Base-by-base conservation (phyloP, 2,329 filamentous ascomycete species). In the Trichoderma sp. region DNA sequence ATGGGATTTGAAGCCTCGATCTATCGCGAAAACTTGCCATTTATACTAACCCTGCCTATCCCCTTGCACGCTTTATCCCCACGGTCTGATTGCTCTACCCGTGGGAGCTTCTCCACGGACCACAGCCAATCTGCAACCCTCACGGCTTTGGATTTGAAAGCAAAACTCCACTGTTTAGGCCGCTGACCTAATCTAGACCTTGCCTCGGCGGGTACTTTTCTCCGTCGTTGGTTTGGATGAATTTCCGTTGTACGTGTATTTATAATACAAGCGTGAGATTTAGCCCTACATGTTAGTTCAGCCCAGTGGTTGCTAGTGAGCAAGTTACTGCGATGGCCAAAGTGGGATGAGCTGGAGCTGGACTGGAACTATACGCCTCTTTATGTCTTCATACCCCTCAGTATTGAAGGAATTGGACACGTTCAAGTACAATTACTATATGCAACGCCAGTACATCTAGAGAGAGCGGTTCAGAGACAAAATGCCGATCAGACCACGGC, bases 131-230 rank as follows among this genome's bases (percentile, higher is more conserved):
- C 18, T 30, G n/a, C 32, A 21, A n/a, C 9, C 62, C n/a, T 56
- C 30, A 9, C 12, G 9, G 6, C 6, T n/a, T 32, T 51, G 39
- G 67, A 66, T 65, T 71, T 71, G 69, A 71, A 71, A 71, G 57
- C 57, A 62, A 15, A 64, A n/a, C 11, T 14, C 21, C 43, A 21
- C 36, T 34, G n/a, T 18, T 6, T 6, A 30, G 26, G 28, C 24
- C 11, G 64, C 64, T 39, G 51, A 67, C 47, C n/a, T 51, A 70
- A 53, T 61, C 39, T 4, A 36, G 28, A 34, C 57, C 28, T 51
- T 47, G 4, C 53, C 65, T 21, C 67, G 61, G 39, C 36, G 32
- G 21, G 18, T 24, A 47, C 32, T 30, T 57, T 47, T 11, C 9
- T 14, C 67, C 57, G 57, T 6, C 18, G 18, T 2, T 12, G 32